These are phyloP conservation scores for Globisporangium uncinulatum DNA, from an alignment of 352 stramenopile genomes.

Conservation along the genomic window DNA sequence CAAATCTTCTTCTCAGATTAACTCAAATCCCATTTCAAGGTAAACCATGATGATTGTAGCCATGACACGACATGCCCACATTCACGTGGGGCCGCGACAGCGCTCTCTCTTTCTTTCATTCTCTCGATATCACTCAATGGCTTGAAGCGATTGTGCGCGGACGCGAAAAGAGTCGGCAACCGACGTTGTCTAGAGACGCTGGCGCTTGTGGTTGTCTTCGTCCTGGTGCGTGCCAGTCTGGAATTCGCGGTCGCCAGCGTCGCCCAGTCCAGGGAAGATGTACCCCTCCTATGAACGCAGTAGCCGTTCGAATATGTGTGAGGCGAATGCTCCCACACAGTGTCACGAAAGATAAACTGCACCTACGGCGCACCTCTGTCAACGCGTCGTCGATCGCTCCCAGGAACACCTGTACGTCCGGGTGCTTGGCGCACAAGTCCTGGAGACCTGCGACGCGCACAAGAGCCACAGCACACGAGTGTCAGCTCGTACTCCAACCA, in stretches of 20 bases:
- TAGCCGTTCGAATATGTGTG: not conserved
- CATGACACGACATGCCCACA: no score
- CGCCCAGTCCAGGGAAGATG: conserved; percentile 76
- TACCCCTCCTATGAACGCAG: conserved; percentile 48
- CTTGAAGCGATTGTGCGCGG: no score
- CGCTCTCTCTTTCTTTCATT: no score
- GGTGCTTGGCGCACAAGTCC: conserved; percentile 72
- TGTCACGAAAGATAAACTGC: not conserved
- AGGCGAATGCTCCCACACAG: no score
- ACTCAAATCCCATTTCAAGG: no score
- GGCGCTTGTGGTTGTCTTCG: conserved; percentile 39
- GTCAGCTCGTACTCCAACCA: not conserved
- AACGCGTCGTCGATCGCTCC: conserved; percentile 71
- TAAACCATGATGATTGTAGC: no score
- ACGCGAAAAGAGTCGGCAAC: no score
- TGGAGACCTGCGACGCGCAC: conserved; percentile 36
- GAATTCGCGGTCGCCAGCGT: conserved; percentile 83
- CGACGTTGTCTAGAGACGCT: conserved; percentile 33
- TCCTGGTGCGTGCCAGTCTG: conserved; percentile 59
- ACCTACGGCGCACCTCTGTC: conserved; percentile 39
- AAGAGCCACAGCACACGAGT: not conserved
- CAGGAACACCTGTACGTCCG: conserved; percentile 73
- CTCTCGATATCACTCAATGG: no score
- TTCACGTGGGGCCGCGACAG: no score
- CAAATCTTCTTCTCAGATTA: not conserved